Conservation (phyloP, 1,284 basidiomycete genomes). For the Ganoderma leucocontextum region DNA sequence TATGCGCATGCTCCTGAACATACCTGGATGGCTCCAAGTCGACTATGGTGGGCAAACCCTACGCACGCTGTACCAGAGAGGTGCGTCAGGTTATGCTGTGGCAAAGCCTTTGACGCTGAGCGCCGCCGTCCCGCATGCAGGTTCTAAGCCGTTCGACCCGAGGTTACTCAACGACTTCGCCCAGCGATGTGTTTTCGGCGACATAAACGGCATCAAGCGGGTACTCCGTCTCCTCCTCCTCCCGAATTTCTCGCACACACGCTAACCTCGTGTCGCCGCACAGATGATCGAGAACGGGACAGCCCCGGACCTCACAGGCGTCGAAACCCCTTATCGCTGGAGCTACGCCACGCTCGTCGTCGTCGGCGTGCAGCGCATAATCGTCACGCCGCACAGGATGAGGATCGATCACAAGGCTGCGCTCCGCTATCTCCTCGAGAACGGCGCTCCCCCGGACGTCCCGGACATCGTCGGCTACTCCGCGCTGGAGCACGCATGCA, state of each 20-base stretch:
- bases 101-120: neutral
- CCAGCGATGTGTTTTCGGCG: constrained; percentile 47
- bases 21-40: constrained; percentile 46
- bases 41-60: constrained; percentile 46
- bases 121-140: constrained; percentile 27
- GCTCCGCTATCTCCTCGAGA: constrained; percentile 52
- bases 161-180: constrained; percentile 49
- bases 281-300: constrained; percentile 49
- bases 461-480: constrained; percentile 58
- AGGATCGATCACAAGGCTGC: constrained; percentile 45
- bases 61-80: constrained; percentile 47
- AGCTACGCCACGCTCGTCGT: constrained; percentile 56
- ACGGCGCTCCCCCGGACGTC: constrained; percentile 51
- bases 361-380: constrained; percentile 52
- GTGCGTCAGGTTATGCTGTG: constrained; percentile 32
- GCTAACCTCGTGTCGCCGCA: too few relatives aligned
- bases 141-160: constrained; percentile 39
- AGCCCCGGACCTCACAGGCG: constrained; percentile 51
- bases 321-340: constrained; percentile 55
- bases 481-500: constrained; percentile 56
- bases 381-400: constrained; percentile 10
- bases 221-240: constrained; percentile 31
- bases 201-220: constrained; percentile 41
- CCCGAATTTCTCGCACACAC: neutral
- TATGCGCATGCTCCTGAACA: constrained; percentile 48